Conservation (phyloP, 257 asterid species). For the Anisodus tanguticus region DNA sequence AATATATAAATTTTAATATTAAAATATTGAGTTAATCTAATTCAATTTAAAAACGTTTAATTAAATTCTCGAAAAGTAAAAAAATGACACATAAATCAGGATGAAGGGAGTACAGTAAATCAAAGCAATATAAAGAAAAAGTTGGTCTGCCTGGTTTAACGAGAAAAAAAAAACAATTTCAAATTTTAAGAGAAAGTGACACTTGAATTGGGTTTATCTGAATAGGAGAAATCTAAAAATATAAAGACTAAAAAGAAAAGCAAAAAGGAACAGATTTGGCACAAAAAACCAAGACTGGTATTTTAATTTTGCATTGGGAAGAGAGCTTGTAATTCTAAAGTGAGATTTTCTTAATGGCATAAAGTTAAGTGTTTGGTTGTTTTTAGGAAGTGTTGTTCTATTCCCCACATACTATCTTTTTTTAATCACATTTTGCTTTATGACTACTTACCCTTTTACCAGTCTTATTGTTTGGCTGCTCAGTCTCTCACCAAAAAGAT, state of each 20-base stretch:
- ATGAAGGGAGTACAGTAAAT: neutral
- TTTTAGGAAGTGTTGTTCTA: slow-evolving; percentile 53
- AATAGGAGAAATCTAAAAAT: neutral
- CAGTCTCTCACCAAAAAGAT: slow-evolving; percentile 19
- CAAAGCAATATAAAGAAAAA: slow-evolving; percentile 58
- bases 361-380: slow-evolving; percentile 66
- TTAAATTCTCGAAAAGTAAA: no score
- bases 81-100: no score
- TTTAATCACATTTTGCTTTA: slow-evolving; percentile 52
- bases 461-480: slow-evolving; percentile 60
- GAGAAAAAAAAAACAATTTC: slow-evolving; percentile 32
- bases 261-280: slow-evolving; percentile 61
- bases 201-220: slow-evolving; percentile 45
- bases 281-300: slow-evolving; percentile 63
- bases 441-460: slow-evolving; percentile 44
- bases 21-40: no score
- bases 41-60: no score
- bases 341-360: slow-evolving; percentile 60
- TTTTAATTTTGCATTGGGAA: slow-evolving; percentile 65
- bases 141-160: slow-evolving; percentile 52
- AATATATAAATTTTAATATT: no score
- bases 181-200: slow-evolving; percentile 47
- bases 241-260: slow-evolving; percentile 40
- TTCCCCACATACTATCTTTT: slow-evolving; percentile 33
- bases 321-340: slow-evolving; percentile 89